Percentiles rank a stretch among this genome's conserved stretches.
Conservation (phyloP, 1,139 yeast species). For the Pichia sp. region DNA sequence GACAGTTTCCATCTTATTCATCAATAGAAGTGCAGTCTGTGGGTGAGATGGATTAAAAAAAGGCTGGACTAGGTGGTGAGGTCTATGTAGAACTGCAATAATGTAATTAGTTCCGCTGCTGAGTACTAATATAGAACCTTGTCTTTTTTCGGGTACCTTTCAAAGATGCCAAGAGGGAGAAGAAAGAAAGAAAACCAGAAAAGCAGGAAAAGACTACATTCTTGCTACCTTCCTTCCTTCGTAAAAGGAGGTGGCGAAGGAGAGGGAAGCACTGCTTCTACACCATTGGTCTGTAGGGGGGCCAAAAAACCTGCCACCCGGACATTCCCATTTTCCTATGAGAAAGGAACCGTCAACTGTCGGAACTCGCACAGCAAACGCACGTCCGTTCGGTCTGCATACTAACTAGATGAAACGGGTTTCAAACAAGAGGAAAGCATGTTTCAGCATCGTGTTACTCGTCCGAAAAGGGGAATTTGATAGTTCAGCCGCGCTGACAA, state of each 20-base stretch:
- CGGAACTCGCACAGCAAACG: background rate
- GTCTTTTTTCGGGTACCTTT: too few species aligned
- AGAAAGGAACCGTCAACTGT: background rate
- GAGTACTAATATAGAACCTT: too few species aligned
- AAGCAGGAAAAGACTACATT: background rate
- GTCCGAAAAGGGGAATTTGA: background rate
- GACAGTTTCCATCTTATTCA: slow-evolving; percentile 1
- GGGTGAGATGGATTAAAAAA: too few species aligned
- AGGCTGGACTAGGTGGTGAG: too few species aligned
- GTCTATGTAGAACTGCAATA: too few species aligned
- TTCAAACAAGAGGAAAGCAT: background rate
- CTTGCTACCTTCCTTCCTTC: background rate
- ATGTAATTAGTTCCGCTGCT: too few species aligned
- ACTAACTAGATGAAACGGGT: background rate
- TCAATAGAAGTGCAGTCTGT: background rate
- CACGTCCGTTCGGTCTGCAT: background rate
- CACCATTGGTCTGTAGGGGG: background rate
- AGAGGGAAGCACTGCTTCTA: background rate
- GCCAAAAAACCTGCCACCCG: background rate
- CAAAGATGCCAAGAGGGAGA: too few species aligned
- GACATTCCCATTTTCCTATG: background rate
- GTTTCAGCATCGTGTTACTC: background rate
- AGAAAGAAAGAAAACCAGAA: too few species aligned
- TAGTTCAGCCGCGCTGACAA: background rate
- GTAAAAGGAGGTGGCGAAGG: background rate